phyloP scores from a whole-genome alignment of 352 stramenopile genomes.

The Phytophthora uliginosa region DNA sequence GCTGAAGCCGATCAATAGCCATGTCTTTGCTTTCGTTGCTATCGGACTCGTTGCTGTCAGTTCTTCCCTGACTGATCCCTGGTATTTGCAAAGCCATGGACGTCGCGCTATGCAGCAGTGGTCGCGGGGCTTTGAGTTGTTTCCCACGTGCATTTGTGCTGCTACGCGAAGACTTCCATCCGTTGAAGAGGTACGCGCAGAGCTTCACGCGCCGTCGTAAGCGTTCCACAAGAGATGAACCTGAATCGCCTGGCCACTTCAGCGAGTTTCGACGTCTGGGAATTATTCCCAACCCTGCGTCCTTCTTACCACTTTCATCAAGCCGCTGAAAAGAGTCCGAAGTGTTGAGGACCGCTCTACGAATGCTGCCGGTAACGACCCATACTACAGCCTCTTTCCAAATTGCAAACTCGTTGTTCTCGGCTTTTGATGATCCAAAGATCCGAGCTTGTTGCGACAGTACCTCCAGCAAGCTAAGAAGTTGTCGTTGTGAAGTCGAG shows the following conservation, averaged over 20 bases:
- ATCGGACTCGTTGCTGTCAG: background rate
- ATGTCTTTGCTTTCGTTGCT: conserved; percentile 16
- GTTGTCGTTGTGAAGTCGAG: conserved; percentile 36
- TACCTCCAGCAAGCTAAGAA: conserved; percentile 36
- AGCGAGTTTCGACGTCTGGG: conserved; percentile 13
- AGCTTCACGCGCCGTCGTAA: conserved; percentile 34
- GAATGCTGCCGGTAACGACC: conserved; percentile 12
- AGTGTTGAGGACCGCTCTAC: background rate
- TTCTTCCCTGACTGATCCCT: background rate
- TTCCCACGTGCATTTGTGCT: conserved; percentile 9
- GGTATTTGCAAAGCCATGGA: background rate
- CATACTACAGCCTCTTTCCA: conserved; percentile 21
- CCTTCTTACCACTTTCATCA: background rate
- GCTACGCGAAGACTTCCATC: conserved; percentile 18
- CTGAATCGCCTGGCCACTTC: conserved; percentile 4
- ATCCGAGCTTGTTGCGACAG: conserved; percentile 8
- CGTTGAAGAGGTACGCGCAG: conserved; percentile 37
- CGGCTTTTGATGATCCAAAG: background rate
- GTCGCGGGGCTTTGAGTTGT: conserved; percentile 4
- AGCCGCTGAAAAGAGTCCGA: background rate
- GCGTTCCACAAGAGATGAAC: conserved; percentile 31
- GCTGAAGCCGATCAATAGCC: conserved; percentile 13
- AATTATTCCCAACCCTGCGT: background rate
- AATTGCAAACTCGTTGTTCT: background rate
- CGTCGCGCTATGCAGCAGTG: background rate